Percentiles rank a stretch among this genome's conserved stretches.
Conservation (phyloP, 306 rosid species). For the Malus orientalis region DNA sequence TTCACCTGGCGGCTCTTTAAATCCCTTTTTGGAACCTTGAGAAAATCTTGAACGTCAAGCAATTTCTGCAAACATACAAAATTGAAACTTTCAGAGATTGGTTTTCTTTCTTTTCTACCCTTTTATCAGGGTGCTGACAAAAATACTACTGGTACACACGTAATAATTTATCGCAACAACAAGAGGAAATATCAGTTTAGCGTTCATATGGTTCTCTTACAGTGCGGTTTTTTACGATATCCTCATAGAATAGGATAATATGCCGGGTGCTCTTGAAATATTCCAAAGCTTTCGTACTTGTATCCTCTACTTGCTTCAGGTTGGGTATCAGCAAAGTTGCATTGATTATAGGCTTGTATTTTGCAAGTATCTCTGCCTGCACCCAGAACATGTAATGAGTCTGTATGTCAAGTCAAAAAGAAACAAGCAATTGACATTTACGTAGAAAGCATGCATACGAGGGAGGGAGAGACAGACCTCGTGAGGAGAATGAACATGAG, state of each 20-base stretch:
- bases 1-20: constrained; percentile 86
- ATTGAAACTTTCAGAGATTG: background rate
- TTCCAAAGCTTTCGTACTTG: constrained; percentile 72
- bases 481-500: constrained; percentile 83
- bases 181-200: background rate
- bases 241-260: constrained; percentile 78
- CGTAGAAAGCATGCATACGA: background rate
- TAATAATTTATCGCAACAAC: background rate
- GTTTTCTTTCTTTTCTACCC: background rate
- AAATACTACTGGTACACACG: background rate
- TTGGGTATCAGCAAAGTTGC: constrained; percentile 49
- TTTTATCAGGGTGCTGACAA: background rate
- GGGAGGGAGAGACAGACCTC: constrained; percentile 43
- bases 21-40: constrained; percentile 65
- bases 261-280: constrained; percentile 83
- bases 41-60: constrained; percentile 68
- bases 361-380: constrained; percentile 89
- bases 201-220: constrained; percentile 37
- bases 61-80: constrained; percentile 55
- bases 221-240: constrained; percentile 64
- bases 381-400: constrained; percentile 15
- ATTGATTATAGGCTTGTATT: constrained; percentile 81
- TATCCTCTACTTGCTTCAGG: constrained; percentile 65
- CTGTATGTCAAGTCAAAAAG: background rate
- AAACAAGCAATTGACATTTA: background rate